These are phyloP conservation scores for Chlorella sorokiniana DNA, from an alignment of 139 green algal species.

Conservation along the genomic window DNA sequence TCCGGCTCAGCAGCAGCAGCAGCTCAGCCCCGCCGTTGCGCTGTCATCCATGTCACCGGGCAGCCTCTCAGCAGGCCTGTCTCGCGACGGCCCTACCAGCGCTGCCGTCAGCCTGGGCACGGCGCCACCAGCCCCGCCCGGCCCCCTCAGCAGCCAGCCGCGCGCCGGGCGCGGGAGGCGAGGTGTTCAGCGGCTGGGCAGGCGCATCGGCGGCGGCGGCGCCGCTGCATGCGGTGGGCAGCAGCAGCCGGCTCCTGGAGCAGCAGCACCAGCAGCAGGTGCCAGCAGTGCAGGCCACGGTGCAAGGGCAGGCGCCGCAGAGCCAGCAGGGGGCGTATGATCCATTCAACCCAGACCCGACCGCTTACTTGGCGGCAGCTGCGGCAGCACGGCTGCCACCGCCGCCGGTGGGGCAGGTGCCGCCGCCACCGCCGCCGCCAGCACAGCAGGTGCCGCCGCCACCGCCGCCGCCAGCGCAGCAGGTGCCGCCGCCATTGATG, in stretches of 20 bases:
- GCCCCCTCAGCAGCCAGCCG: not conserved
- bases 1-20: not conserved
- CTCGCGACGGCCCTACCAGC: not conserved
- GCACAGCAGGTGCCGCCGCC: not conserved
- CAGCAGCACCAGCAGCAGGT: not conserved
- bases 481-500: not conserved
- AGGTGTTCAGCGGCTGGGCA: not conserved
- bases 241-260: slow-evolving; percentile 10
- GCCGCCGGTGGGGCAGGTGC: not conserved
- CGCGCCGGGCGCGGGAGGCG: not conserved
- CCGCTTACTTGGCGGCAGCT: not conserved
- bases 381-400: not conserved
- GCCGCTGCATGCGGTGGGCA: slow-evolving; percentile 3
- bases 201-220: not conserved
- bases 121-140: not conserved
- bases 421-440: not conserved
- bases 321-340: not conserved
- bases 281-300: not conserved
- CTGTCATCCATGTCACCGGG: slow-evolving; percentile 19
- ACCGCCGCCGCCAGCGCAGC: not conserved
- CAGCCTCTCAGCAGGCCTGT: slow-evolving; percentile 3
- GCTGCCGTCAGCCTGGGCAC: not conserved
- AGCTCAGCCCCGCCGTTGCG: not conserved
- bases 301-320: not conserved
- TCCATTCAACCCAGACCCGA: too few species aligned